These are phyloP conservation scores for Rutstroemia sp. DNA, from an alignment of 2,329 filamentous ascomycete species.

Conservation along the genomic window DNA sequence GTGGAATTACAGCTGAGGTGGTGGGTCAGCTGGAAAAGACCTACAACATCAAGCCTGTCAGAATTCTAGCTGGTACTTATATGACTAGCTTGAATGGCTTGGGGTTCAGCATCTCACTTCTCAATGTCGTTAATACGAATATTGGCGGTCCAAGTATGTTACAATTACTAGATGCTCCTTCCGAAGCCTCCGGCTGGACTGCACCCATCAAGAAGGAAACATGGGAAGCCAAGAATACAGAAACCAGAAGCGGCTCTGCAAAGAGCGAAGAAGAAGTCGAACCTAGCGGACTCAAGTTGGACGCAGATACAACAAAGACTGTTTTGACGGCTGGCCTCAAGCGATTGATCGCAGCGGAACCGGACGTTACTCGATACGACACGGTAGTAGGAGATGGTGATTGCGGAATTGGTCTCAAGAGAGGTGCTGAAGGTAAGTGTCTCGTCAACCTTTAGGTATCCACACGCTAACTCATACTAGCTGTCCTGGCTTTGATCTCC, in stretches of 20 bases:
- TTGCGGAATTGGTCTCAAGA: constrained; percentile 61
- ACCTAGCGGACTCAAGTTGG: constrained; percentile 26
- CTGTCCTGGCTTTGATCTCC: constrained; percentile 38
- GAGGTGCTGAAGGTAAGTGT: constrained; percentile 51
- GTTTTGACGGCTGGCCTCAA: constrained; percentile 48
- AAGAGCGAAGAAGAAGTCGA: constrained; percentile 28
- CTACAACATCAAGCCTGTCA: constrained; percentile 52
- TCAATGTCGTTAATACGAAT: constrained; percentile 51
- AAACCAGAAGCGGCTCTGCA: constrained; percentile 21
- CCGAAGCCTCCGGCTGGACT: constrained; percentile 61
- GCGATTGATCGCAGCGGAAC: constrained; percentile 54
- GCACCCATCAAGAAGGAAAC: constrained; percentile 51
- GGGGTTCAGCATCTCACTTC: constrained; percentile 62
- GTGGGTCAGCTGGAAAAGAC: constrained; percentile 49
- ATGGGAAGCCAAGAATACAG: constrained; percentile 44
- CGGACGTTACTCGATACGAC: constrained; percentile 59
- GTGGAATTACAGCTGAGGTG: constrained; percentile 61
- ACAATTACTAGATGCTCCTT: constrained; percentile 59
- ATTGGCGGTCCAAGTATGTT: constrained; percentile 44
- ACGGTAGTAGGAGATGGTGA: constrained; percentile 68
- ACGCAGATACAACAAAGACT: constrained; percentile 37
- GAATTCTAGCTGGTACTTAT: constrained; percentile 59
- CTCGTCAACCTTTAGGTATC: background rate
- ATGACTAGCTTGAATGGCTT: constrained; percentile 67
- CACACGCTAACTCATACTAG: constrained; percentile 20